Percentiles rank a stretch among this genome's conserved stretches.
These are phyloP conservation scores for Pulveroboletus sp. DNA, from an alignment of 768 basidiomycete genomes.

Conservation along the genomic window DNA sequence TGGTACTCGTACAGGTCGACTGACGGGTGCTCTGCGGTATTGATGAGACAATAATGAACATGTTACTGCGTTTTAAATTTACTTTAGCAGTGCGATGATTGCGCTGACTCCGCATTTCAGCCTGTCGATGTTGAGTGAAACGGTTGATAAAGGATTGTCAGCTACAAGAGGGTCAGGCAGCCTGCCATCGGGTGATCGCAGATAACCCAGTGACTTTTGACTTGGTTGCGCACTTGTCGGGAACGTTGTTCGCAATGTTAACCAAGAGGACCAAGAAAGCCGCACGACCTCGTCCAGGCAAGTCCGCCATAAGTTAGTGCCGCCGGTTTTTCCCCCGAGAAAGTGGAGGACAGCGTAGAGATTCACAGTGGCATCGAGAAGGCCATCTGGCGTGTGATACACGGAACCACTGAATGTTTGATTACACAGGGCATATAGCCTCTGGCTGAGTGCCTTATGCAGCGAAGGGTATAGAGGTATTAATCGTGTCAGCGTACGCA, in stretches of 20 bases:
- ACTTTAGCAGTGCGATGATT: slow-evolving; percentile 57
- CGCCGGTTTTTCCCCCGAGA: slow-evolving; percentile 78
- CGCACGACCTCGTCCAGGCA: slow-evolving; percentile 64
- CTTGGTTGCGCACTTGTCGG: slow-evolving; percentile 33
- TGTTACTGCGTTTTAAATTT: not conserved
- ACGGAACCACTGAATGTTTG: slow-evolving; percentile 54
- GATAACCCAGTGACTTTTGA: slow-evolving; percentile 3
- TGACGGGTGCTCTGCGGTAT: slow-evolving; percentile 43
- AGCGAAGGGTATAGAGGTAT: slow-evolving; percentile 65
- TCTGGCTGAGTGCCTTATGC: slow-evolving; percentile 50
- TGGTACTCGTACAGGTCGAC: slow-evolving; percentile 66
- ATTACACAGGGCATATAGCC: slow-evolving; percentile 52
- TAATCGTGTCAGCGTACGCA: slow-evolving; percentile 49
- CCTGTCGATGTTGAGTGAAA: slow-evolving; percentile 59
- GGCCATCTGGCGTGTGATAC: slow-evolving; percentile 37
- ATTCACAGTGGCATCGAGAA: slow-evolving; percentile 46
- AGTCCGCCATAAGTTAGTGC: slow-evolving; percentile 68
- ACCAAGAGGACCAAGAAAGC: slow-evolving; percentile 63
- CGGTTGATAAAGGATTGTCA: slow-evolving; percentile 45
- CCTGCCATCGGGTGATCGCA: slow-evolving; percentile 10
- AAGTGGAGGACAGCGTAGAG: slow-evolving; percentile 63
- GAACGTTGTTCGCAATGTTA: slow-evolving; percentile 58
- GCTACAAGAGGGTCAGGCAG: slow-evolving; percentile 7
- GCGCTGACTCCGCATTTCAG: slow-evolving; percentile 51
- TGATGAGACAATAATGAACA: slow-evolving; percentile 1